phyloP scores from a whole-genome alignment of 2,329 filamentous ascomycete species.

The Paraphaeosphaeria sporulosa region DNA sequence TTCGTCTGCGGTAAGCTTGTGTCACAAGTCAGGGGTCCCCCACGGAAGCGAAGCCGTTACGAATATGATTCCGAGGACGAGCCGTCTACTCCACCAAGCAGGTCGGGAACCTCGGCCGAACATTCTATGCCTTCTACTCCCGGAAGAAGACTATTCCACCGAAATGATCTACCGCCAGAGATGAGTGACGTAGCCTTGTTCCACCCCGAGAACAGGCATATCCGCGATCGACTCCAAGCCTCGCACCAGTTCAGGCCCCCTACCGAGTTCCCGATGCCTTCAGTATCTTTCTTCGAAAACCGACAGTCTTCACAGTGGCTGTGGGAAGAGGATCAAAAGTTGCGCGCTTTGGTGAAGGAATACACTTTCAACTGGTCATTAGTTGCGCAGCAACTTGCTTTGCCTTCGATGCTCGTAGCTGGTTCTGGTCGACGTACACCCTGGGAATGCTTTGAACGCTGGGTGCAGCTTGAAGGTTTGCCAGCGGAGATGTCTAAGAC shows the following conservation, averaged over 20 bases:
- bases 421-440: slow-evolving; percentile 89
- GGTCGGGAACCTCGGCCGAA: slow-evolving; percentile 52
- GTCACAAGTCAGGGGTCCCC: slow-evolving; percentile 70
- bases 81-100: slow-evolving; percentile 41
- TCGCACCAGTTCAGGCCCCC: slow-evolving; percentile 93
- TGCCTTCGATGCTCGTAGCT: slow-evolving; percentile 79
- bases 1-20: slow-evolving; percentile 83
- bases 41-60: slow-evolving; percentile 81
- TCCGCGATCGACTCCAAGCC: slow-evolving; percentile 87
- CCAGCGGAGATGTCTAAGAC: slow-evolving; percentile 95
- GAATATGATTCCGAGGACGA: slow-evolving; percentile 78
- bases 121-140: slow-evolving; percentile 52
- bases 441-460: slow-evolving; percentile 98
- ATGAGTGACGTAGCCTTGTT: slow-evolving; percentile 85
- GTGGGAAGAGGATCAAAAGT: slow-evolving; percentile 85
- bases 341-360: slow-evolving; percentile 84
- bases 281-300: slow-evolving; percentile 87
- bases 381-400: slow-evolving; percentile 80
- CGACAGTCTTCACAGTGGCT: slow-evolving; percentile 92
- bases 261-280: slow-evolving; percentile 89
- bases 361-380: slow-evolving; percentile 98
- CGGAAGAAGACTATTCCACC: slow-evolving; percentile 47
- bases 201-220: slow-evolving; percentile 84
- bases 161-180: slow-evolving; percentile 67
- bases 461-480: slow-evolving; percentile 89